Conservation (phyloP, 164 flowering plant species). For the Aristolochia fimbriata region DNA sequence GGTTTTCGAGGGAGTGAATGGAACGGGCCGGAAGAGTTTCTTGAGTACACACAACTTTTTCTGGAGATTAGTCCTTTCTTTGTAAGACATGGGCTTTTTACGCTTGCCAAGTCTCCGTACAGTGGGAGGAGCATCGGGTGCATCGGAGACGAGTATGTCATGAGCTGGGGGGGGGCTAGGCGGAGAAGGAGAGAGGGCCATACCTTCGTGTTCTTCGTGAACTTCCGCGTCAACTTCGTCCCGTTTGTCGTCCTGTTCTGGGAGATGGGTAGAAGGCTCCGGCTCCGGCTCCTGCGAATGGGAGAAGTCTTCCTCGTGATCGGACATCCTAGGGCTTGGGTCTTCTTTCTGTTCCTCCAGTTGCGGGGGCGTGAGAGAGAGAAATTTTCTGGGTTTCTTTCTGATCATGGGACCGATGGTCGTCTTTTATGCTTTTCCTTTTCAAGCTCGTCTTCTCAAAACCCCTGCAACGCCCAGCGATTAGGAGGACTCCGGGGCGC, state of each 20-base stretch:
- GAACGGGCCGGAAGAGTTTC: constrained; percentile 35
- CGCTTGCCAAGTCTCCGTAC: constrained; percentile 25
- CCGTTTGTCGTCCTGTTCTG: too few relatives aligned
- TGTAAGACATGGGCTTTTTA: constrained; percentile 17
- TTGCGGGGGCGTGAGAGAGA: neutral
- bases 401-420: neutral
- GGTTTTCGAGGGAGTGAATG: constrained; percentile 46
- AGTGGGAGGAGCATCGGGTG: constrained; percentile 5
- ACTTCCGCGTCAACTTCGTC: neutral
- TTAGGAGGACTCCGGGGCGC: too few relatives aligned
- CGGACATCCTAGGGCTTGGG: neutral
- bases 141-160: neutral
- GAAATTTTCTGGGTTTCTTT: neutral
- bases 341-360: neutral
- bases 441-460: too few relatives aligned
- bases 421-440: neutral
- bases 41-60: constrained; percentile 29
- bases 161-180: neutral
- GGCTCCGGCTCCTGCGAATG: too few relatives aligned
- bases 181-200: constrained; percentile 12
- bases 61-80: constrained; percentile 21
- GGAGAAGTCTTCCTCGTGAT: neutral
- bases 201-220: constrained; percentile 15
- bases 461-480: too few relatives aligned
- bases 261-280: too few relatives aligned